These are phyloP conservation scores for Ceratocystis alfenasii DNA, from an alignment of 2,329 filamentous ascomycete genomes.

Conservation along the genomic window DNA sequence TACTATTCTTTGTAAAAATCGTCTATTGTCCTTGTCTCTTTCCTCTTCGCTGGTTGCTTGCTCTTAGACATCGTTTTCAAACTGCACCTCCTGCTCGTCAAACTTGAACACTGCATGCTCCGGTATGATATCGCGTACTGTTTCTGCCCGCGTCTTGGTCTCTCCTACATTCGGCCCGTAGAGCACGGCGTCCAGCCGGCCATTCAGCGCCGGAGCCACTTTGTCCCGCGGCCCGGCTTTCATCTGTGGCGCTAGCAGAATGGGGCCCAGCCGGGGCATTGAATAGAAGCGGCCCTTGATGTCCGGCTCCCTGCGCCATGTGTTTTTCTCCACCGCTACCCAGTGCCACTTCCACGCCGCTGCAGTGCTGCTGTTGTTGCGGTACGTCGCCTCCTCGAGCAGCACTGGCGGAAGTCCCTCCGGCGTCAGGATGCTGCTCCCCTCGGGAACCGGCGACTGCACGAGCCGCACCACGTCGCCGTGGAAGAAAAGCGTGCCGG, in stretches of 20 bases:
- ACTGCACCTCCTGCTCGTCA: conserved; percentile 19
- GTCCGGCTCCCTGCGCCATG: conserved; percentile 36
- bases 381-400: conserved; percentile 33
- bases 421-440: conserved; percentile 13
- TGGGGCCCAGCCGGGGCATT: conserved; percentile 40
- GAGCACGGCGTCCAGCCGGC: conserved; percentile 33
- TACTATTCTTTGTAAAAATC: not conserved
- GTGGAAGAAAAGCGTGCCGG: conserved; percentile 29
- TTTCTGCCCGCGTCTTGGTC: conserved; percentile 33
- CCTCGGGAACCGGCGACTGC: conserved; percentile 24
- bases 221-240: conserved; percentile 28
- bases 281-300: conserved; percentile 49
- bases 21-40: not conserved
- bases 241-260: conserved; percentile 35
- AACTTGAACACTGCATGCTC: conserved; percentile 14
- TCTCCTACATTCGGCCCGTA: conserved; percentile 33
- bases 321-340: conserved; percentile 35
- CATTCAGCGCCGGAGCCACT: conserved; percentile 37
- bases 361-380: conserved; percentile 29
- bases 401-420: conserved; percentile 35
- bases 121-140: conserved; percentile 35
- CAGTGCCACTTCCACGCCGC: conserved; percentile 30
- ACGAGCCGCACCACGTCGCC: conserved; percentile 30
- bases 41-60: not conserved
- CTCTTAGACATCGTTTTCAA: conserved; percentile 16